Conservation (phyloP, 2,329 filamentous ascomycete species). For the Simplicillium sp. region DNA sequence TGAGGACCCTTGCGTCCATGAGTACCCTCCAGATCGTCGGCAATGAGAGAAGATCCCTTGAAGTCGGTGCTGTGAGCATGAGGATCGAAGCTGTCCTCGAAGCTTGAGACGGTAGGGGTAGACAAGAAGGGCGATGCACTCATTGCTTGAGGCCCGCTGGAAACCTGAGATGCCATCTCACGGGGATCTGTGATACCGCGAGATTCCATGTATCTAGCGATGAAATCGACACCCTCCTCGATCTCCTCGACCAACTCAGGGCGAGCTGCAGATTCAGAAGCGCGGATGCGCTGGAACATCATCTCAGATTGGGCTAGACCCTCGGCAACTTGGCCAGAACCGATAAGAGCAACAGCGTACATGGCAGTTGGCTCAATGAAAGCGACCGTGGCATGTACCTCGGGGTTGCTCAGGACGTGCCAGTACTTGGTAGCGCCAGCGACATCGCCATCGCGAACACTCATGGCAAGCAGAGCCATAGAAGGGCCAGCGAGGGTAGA, state of each 20-base stretch:
- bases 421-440: slow-evolving; percentile 71
- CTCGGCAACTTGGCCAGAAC: slow-evolving; percentile 74
- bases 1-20: slow-evolving; percentile 63
- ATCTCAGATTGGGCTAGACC: slow-evolving; percentile 69
- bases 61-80: slow-evolving; percentile 87
- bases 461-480: slow-evolving; percentile 77
- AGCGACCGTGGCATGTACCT: slow-evolving; percentile 47
- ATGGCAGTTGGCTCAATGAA: slow-evolving; percentile 85
- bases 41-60: slow-evolving; percentile 84
- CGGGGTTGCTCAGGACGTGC: slow-evolving; percentile 58
- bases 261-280: slow-evolving; percentile 38
- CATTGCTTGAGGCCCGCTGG: slow-evolving; percentile 29
- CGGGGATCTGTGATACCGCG: slow-evolving; percentile 47
- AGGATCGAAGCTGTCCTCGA: slow-evolving; percentile 81
- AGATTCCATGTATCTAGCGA: slow-evolving; percentile 47
- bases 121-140: slow-evolving; percentile 41
- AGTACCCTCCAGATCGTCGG: slow-evolving; percentile 76
- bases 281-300: slow-evolving; percentile 80
- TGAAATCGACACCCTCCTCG: slow-evolving; percentile 73
- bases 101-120: slow-evolving; percentile 47
- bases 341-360: slow-evolving; percentile 82
- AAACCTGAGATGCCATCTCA: slow-evolving; percentile 36
- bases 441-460: slow-evolving; percentile 74
- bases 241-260: slow-evolving; percentile 65
- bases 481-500: slow-evolving; percentile 48